These are phyloP conservation scores for Aureobasidium pullulans DNA, from an alignment of 2,329 filamentous ascomycete genomes.

Conservation along the genomic window DNA sequence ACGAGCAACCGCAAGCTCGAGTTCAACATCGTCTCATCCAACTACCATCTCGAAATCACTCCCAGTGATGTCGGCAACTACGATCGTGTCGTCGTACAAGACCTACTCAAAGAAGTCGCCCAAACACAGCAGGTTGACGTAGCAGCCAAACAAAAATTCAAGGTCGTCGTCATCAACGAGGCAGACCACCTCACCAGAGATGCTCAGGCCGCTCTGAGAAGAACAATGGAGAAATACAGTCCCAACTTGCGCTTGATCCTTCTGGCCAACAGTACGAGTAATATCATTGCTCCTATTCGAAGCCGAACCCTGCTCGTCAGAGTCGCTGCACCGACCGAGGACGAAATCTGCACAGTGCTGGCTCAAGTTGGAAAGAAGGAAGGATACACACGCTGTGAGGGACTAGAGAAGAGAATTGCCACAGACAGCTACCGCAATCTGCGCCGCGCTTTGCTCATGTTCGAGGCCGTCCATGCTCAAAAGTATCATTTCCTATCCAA, in stretches of 20 bases:
- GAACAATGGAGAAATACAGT: constrained; percentile 99
- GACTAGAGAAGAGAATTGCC: constrained; percentile 76
- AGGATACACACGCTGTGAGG: constrained; percentile 68
- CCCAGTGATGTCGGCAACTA: constrained; percentile 95
- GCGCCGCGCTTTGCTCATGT: constrained; percentile 86
- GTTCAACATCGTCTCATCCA: constrained; percentile 95
- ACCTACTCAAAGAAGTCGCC: constrained; percentile 92
- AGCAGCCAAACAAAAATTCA: constrained; percentile 84
- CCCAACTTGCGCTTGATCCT: constrained; percentile 88
- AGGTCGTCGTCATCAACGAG: constrained; percentile 98
- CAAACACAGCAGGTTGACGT: constrained; percentile 99
- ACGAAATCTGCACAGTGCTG: constrained; percentile 75
- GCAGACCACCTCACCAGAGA: constrained; percentile 90
- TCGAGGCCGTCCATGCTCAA: constrained; percentile 92
- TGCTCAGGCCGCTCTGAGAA: constrained; percentile 85
- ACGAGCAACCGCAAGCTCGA: constrained; percentile 91
- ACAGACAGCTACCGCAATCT: constrained; percentile 86
- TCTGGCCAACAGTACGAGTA: constrained; percentile 90
- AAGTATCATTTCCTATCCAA: constrained; percentile 56
- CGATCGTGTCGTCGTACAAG: constrained; percentile 91
- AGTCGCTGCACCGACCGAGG: constrained; percentile 79
- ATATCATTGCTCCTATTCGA: constrained; percentile 97
- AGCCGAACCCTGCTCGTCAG: constrained; percentile 85
- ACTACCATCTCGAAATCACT: constrained; percentile 98
- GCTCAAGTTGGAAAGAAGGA: constrained; percentile 66